Evolutionary conservation across 2,329 filamentous ascomycete species (phyloP), one percentile per base, ranked within the genome.

Genomic region (Xylariaceae sp.): DNA sequence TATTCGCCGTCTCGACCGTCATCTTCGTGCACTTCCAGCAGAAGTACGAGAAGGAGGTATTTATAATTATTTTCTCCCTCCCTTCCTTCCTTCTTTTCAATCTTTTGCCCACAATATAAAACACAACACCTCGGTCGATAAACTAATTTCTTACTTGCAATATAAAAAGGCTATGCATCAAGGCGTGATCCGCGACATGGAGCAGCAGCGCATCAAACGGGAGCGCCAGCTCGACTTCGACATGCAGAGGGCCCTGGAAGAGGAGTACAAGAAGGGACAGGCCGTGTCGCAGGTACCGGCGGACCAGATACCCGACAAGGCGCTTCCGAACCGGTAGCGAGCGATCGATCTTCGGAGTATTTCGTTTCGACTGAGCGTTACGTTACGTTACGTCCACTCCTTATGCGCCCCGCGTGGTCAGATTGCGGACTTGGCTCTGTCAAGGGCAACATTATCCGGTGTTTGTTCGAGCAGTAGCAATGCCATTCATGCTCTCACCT

Each of bases 181-280:
- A 51, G 92, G 92, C 31, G 92, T 98, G 29, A 70, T 97, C 49
- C 85, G 90, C 48, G 92, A 98, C 58, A 85, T 96, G 73, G 90
- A 97, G 59, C 88, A 94, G 59, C 89, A 95, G 61, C 81, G 85
- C 31, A 62, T 96, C 50, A 96, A 96, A 67, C 76, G 78, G 50
- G 92, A 98, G 63, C 82, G 92, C 43, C 86, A 94, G 62, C 78
- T 88, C 36, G 92, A 98, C 60, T 98, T 98, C 57, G 89, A 97
- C 50, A 79, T 94, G 76, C 92, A 98, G 60, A 77, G 74, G 47
- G 76, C 75, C 5, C 69, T 98, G 33, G 89, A 97, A 66, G 77
- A 83, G 55, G 86, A 98, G 62, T 97, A 96, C 63, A 81, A 83
- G 60, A 90, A 90, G 62, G 72, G 88, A 21, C 92, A 98, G 67